phyloP scores from a whole-genome alignment of 257 asterid genomes.

The Buddleja alternifolia region DNA sequence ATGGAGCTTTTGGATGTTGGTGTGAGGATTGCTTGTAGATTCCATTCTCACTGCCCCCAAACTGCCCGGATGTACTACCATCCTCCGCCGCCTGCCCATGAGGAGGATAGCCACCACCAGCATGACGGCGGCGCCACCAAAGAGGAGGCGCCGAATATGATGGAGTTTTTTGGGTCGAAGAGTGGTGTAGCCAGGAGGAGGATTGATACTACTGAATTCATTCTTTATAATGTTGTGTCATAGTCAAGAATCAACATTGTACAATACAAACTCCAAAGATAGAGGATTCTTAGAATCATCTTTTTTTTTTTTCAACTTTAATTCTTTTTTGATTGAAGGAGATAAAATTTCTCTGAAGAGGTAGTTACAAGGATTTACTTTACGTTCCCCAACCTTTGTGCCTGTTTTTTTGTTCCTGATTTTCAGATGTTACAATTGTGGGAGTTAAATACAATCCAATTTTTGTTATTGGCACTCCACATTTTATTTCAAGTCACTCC shows the following conservation, averaged over 20 bases:
- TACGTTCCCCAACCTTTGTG: too few species aligned
- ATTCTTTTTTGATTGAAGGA: neutral
- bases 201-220: constrained; percentile 57
- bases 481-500: too few species aligned
- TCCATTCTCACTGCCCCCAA: constrained; percentile 75
- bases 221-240: constrained; percentile 51
- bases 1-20: constrained; percentile 55
- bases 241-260: neutral
- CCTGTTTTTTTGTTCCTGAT: too few species aligned
- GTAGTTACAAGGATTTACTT: too few species aligned
- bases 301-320: neutral
- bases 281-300: neutral
- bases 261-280: neutral
- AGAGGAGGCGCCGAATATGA: constrained; percentile 17
- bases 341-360: neutral
- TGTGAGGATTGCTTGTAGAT: constrained; percentile 47
- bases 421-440: too few species aligned
- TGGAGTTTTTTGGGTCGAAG: constrained; percentile 25
- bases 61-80: constrained; percentile 76
- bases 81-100: constrained; percentile 42
- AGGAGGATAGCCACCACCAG: constrained; percentile 8
- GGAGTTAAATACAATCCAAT: too few species aligned
- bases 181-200: neutral
- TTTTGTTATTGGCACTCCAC: too few species aligned
- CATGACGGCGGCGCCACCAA: neutral